A percentile compares a stretch with the other conserved stretches of the same genome.
These are phyloP conservation scores for Globisporangium apiculatum DNA, from an alignment of 352 stramenopile species.

Conservation along the genomic window DNA sequence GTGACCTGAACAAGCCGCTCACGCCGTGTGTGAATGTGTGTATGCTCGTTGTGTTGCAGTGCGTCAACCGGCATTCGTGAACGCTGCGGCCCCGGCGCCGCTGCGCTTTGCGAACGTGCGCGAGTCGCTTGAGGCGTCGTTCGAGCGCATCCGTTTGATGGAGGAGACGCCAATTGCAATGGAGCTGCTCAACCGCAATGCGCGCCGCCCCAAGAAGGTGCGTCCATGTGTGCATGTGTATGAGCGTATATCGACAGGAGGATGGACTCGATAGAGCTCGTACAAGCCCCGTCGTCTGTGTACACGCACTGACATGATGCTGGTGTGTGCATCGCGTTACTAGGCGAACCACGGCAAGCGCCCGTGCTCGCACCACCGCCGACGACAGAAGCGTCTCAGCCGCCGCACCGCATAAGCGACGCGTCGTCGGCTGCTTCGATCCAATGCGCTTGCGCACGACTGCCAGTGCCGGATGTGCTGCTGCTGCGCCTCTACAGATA, in stretches of 20 bases:
- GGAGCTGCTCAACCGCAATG: slow-evolving; percentile 80
- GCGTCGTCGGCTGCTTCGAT: no score
- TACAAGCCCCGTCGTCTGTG: no score
- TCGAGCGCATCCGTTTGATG: slow-evolving; percentile 35
- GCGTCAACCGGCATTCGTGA: slow-evolving; percentile 11
- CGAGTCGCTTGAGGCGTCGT: slow-evolving; percentile 18
- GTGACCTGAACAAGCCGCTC: background rate
- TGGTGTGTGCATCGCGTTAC: background rate
- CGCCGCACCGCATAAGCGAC: slow-evolving; percentile 27
- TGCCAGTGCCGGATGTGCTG: no score
- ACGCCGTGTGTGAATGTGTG: background rate
- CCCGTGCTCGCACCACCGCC: slow-evolving; percentile 73
- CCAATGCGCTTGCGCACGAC: no score
- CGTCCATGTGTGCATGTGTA: background rate
- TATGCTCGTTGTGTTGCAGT: background rate
- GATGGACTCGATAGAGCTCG: no score
- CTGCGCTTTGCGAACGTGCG: slow-evolving; percentile 9
- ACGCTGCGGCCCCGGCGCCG: background rate
- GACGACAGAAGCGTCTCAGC: slow-evolving; percentile 74
- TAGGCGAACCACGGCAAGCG: slow-evolving; percentile 83
- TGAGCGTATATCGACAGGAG: background rate
- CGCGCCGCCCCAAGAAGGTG: slow-evolving; percentile 78
- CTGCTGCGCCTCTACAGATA: no score
- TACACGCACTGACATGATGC: no score
- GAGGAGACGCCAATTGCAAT: slow-evolving; percentile 51